These are phyloP conservation scores for Thecaphora frezii DNA, from an alignment of 1,284 basidiomycete genomes.

Conservation along the genomic window DNA sequence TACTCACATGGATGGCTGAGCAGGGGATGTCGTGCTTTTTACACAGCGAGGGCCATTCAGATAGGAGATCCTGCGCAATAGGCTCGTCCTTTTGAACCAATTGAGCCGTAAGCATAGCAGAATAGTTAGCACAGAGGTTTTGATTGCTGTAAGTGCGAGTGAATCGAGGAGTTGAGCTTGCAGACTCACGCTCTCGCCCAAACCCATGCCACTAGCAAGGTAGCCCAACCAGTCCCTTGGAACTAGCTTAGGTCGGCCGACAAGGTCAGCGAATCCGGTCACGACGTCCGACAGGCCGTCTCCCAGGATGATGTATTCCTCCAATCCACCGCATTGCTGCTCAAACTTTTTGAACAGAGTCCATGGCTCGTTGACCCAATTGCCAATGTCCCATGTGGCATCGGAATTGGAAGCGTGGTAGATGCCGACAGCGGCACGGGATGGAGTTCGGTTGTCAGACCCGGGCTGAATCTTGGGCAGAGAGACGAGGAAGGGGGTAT, in stretches of 20 bases:
- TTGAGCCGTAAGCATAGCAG: neutral
- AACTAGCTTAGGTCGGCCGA: slow-evolving; percentile 59
- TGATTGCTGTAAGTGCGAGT: too few species aligned
- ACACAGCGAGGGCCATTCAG: slow-evolving; percentile 60
- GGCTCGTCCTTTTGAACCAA: slow-evolving; percentile 45
- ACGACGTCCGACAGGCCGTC: slow-evolving; percentile 57
- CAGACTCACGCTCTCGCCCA: slow-evolving; percentile 52
- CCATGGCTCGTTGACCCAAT: slow-evolving; percentile 61
- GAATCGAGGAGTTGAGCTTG: too few species aligned
- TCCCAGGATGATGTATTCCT: slow-evolving; percentile 61
- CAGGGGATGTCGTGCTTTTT: slow-evolving; percentile 61
- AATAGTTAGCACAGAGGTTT: too few species aligned
- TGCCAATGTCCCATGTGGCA: slow-evolving; percentile 60
- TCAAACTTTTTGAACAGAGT: slow-evolving; percentile 61
- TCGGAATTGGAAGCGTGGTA: slow-evolving; percentile 61
- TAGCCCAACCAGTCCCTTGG: slow-evolving; percentile 62
- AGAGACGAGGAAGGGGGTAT: slow-evolving; percentile 61
- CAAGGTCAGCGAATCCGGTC: slow-evolving; percentile 54
- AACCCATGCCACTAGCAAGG: slow-evolving; percentile 60
- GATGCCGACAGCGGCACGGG: slow-evolving; percentile 58
- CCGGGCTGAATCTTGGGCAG: slow-evolving; percentile 42
- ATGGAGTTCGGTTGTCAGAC: slow-evolving; percentile 23
- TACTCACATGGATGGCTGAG: slow-evolving; percentile 27
- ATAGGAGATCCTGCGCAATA: slow-evolving; percentile 61
- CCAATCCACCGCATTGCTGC: slow-evolving; percentile 61